Evolutionary conservation across 1,284 basidiomycete genomes (phyloP), one percentile per base, ranked within the genome.

Genomic region (Fomitopsis schrenkii): DNA sequence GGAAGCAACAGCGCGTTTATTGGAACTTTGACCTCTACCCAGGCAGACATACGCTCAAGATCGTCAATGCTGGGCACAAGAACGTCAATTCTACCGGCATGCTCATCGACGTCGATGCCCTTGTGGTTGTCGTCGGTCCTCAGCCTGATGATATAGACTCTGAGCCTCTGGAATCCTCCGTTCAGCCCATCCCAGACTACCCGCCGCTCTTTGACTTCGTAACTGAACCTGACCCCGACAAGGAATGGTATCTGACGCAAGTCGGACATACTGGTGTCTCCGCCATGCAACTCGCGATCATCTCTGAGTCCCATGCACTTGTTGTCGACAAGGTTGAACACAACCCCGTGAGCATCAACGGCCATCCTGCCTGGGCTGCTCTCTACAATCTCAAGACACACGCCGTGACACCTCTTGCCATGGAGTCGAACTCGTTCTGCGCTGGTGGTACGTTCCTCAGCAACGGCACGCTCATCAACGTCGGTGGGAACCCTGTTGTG

Each of bases 381-480:
- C 71, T 93, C 22, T 94, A 87, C 73, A 84, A 93, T 71, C 75
- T 93, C 60, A 71, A 84, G 35, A 85, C 84, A 2, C 80, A 88
- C 65, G 78, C 80, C 2, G 78, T 91, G 58, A 83, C 78, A 42
- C 84, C 92, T 44, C 77, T 95, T 28, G 71, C 79, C 42, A 80
- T 93, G 72, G 74, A 83, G 66, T 92, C 90, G 0, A 94, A 95
- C 71, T 93, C 90, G n/a, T 95, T 94, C 76, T 95, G 93, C 71
- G 93, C 93, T 6, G 90, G 90, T 30, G 93, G 93, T 17, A 79
- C 84, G 3, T 93, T 92, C 73, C 74, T 92, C 38, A 73, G 85
- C 45, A 91, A 92, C 65, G 91, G 90, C 2, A 91, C 90, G 0
- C 71, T 93, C 36, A 75, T 92, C 70, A 91, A 85, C 66, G 86